A percentile compares a stretch with the other conserved stretches of the same genome.
Evolutionary conservation across 2,329 filamentous ascomycete genomes (phyloP).

Genomic region (Hansfordia pulvinata): DNA sequence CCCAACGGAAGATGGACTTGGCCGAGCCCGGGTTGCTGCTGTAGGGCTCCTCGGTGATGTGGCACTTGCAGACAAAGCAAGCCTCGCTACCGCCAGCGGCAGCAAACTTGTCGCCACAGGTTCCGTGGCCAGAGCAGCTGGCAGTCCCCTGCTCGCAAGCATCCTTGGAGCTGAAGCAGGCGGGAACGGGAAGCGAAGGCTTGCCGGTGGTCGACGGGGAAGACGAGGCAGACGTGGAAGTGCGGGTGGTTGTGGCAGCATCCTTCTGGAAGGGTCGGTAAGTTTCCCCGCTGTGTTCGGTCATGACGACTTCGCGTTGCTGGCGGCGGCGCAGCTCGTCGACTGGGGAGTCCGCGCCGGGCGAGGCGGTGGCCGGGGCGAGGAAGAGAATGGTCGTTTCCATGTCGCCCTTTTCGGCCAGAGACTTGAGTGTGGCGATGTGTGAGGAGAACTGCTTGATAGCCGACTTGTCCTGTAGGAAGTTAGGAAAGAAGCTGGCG

Average conservation of each 20-base stretch:
- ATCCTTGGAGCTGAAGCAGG: conserved; percentile 61
- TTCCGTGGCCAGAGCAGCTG: conserved; percentile 72
- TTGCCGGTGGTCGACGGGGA: conserved; percentile 15
- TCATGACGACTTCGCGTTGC: no score
- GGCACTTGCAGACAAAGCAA: conserved; percentile 75
- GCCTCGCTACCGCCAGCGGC: conserved; percentile 21
- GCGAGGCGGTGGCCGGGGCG: conserved; percentile 22
- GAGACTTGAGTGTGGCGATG: conserved; percentile 27
- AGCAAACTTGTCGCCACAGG: conserved; percentile 53
- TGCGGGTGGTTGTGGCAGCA: conserved; percentile 6
- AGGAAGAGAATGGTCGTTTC: conserved; percentile 44
- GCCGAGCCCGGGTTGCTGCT: conserved; percentile 29
- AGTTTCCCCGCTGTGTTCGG: no score
- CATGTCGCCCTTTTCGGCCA: conserved; percentile 34
- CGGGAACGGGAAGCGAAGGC: conserved; percentile 33
- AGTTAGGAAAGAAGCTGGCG: conserved; percentile 8
- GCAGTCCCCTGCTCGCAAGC: conserved; percentile 58
- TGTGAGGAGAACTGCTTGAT: conserved; percentile 28
- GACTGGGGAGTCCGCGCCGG: conserved; percentile 7
- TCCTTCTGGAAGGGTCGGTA: no score
- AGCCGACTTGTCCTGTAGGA: conserved; percentile 22
- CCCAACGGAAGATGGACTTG: conserved; percentile 57
- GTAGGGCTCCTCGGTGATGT: conserved; percentile 39
- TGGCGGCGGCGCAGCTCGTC: conserved; percentile 32
- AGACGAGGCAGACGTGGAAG: conserved; percentile 13